phyloP scores from a whole-genome alignment of 148 eudicot species.

The Amaranthus palmeri region DNA sequence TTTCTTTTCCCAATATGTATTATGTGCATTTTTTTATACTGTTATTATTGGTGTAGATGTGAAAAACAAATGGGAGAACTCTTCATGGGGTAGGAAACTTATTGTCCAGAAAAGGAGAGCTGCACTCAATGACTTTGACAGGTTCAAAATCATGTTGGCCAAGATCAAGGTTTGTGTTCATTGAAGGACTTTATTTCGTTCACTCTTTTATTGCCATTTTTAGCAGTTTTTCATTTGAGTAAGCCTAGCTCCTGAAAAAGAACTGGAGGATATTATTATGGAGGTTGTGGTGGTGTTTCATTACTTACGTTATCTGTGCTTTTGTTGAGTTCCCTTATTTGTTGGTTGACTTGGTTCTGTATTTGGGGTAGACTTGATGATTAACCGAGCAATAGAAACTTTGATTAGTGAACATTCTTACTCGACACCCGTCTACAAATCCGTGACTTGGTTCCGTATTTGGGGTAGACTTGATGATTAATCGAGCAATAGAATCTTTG shows the following conservation, averaged over 20 bases:
- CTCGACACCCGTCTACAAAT: too few relatives aligned
- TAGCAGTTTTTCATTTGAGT: too few relatives aligned
- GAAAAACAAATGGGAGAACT: constrained; percentile 71
- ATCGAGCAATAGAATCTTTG: too few relatives aligned
- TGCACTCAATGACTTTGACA: constrained; percentile 57
- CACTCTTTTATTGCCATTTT: too few relatives aligned
- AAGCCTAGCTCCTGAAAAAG: too few relatives aligned
- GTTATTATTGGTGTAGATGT: constrained; percentile 30
- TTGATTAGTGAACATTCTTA: too few relatives aligned
- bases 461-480: too few relatives aligned
- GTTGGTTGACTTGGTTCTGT: background rate
- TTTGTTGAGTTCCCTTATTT: background rate
- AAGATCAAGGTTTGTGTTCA: constrained; percentile 54
- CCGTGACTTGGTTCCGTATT: background rate
- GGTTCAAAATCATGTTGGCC: constrained; percentile 75
- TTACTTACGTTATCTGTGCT: too few relatives aligned
- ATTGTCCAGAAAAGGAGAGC: constrained; percentile 65
- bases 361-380: too few relatives aligned
- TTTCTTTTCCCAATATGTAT: background rate
- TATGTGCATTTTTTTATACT: background rate
- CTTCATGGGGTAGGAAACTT: constrained; percentile 67
- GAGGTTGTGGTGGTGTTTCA: too few relatives aligned
- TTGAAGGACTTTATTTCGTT: background rate
- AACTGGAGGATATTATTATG: too few relatives aligned
- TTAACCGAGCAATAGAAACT: too few relatives aligned